Conservation (phyloP, 805 yeast genomes). For the Candida alai region DNA sequence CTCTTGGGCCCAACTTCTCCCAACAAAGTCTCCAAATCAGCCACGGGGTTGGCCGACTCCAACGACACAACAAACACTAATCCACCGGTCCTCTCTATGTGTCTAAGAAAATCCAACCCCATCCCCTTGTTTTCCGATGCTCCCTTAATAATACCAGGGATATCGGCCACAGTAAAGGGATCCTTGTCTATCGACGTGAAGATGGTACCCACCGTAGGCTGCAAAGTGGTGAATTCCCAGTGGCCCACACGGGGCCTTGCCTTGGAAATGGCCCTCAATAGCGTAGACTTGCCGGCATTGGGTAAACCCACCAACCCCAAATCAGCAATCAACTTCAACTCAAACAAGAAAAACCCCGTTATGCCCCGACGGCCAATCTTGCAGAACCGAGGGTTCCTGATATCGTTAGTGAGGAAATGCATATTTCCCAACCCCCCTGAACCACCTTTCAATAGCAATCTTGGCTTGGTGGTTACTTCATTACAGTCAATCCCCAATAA, state of each 20-base stretch:
- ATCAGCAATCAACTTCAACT: conserved; percentile 86
- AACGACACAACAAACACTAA: conserved; percentile 81
- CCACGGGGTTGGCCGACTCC: conserved; percentile 62
- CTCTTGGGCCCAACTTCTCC: conserved; percentile 69
- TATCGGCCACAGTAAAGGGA: conserved; percentile 91
- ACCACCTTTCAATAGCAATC: conserved; percentile 77
- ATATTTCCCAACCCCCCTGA: conserved; percentile 94
- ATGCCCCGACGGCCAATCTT: conserved; percentile 74
- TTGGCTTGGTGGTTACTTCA: conserved; percentile 59
- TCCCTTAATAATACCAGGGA: conserved; percentile 91
- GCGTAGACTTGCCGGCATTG: conserved; percentile 93
- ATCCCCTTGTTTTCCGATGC: conserved; percentile 84
- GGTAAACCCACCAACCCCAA: conserved; percentile 93
- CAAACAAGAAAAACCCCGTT: conserved; percentile 67
- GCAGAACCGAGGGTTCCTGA: conserved; percentile 87
- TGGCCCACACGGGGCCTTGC: conserved; percentile 93
- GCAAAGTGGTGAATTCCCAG: conserved; percentile 94
- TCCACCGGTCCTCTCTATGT: conserved; percentile 88
- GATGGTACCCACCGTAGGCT: conserved; percentile 90
- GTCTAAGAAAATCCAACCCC: conserved; percentile 90
- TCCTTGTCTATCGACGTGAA: conserved; percentile 57
- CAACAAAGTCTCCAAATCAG: conserved; percentile 59
- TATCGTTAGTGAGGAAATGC: conserved; percentile 81
- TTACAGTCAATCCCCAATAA: conserved; percentile 73
- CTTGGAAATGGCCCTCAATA: conserved; percentile 78